These are phyloP conservation scores for Gracilariopsis chorda DNA, from an alignment of 23 red algal species.

Conservation along the genomic window DNA sequence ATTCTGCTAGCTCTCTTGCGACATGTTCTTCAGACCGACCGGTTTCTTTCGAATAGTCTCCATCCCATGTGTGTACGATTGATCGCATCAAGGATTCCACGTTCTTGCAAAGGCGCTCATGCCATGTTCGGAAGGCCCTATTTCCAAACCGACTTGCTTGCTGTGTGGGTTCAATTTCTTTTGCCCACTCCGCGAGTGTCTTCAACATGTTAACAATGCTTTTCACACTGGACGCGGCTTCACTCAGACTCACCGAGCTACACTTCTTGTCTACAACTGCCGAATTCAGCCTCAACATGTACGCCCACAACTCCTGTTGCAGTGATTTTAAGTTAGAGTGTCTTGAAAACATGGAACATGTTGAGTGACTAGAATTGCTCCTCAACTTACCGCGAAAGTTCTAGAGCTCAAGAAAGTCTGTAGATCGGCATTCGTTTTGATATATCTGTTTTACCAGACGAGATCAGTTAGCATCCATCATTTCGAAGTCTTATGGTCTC, in stretches of 20 bases:
- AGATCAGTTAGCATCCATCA: no score
- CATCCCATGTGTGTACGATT: constrained; percentile 11
- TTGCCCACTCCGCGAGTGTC: constrained; percentile 21
- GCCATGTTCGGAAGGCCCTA: constrained; percentile 85
- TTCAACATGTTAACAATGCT: constrained; percentile 26
- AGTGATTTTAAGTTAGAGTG: neutral
- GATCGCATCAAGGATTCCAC: neutral
- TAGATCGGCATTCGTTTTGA: constrained; percentile 47
- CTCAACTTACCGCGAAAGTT: constrained; percentile 42
- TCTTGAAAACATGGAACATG: no score
- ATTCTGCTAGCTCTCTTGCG: constrained; percentile 58
- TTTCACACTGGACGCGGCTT: constrained; percentile 17
- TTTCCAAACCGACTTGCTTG: constrained; percentile 80
- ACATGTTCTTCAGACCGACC: neutral
- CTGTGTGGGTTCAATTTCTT: constrained; percentile 40
- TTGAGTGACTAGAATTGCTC: neutral
- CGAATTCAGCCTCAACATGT: constrained; percentile 61
- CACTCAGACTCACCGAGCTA: constrained; percentile 15
- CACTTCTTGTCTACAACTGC: constrained; percentile 57
- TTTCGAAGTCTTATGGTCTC: no score
- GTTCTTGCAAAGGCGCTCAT: constrained; percentile 2
- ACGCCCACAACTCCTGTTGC: constrained; percentile 82
- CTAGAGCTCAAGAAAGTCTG: constrained; percentile 37
- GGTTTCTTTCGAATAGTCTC: neutral
- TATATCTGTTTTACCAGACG: no score